Base-by-base conservation (phyloP, 176 grass and related monocot genomes). In the Cenchrus americanus region DNA sequence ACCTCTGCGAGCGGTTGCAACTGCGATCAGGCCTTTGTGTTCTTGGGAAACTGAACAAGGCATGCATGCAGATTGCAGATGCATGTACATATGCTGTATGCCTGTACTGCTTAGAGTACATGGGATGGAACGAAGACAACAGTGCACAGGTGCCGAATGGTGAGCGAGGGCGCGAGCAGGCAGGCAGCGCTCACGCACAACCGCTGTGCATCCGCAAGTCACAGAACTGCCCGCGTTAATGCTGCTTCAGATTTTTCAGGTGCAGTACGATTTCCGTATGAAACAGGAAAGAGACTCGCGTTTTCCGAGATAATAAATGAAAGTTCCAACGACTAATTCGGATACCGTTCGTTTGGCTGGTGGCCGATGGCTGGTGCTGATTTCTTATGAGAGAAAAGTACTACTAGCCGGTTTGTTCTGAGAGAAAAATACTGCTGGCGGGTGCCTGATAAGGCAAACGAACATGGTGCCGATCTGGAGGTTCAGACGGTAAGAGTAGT, bases 181-280 rank as follows among this genome's bases (percentile, higher is more conserved):
- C 23, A 63, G 24, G 11, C 61, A 3, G 18, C 57, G 12, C 5
- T 65, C 62, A 30, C 60, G 60, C 76, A 42, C 0, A 80, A 53
- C 62, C 76, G 43, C 21, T 85, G 75, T 41, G 67, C 57, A 30
- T 5, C 30, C 5, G 65, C 65, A 70, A 76, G 75, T 67, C 52
- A 64, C 54, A 49, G 63, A 23, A 3, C 84, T 52, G 50, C 44
- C 49, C 61, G 66, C 30, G 30, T 82, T 46, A 80, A 79, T 80
- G 57, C 67, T 21, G 46, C 3, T 43, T 80, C 69, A 74, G 84
- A 74, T 54, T 43, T 46, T 21, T 48, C 42, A 22, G 1, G 14
- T 8, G 14, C 68, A 66, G 59, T 66, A 19, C 77, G 22, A 78
- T 73, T 21, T 27, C 57, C 8, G 48, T 46, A 32, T 55, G 68